Conservation (phyloP, 2,329 filamentous ascomycete species). For the Aspergillus latus region DNA sequence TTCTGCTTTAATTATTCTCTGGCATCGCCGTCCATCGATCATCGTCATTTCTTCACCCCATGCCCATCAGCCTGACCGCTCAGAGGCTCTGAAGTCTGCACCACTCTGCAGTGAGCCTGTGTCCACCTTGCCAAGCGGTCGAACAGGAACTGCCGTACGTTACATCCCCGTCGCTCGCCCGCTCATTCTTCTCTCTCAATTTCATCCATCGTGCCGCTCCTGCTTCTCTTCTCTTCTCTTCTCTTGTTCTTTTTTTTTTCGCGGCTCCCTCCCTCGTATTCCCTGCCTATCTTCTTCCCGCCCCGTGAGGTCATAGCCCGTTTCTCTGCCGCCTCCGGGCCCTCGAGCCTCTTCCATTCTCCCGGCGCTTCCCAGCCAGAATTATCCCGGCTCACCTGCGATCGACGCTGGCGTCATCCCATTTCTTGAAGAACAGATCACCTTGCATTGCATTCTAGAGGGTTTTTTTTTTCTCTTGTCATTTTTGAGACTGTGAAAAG, state of each 20-base stretch:
- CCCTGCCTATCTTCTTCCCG: not conserved
- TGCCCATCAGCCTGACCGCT: slow-evolving; percentile 4
- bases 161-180: not conserved
- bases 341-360: not conserved
- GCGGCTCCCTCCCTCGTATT: not conserved
- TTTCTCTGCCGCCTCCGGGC: not conserved
- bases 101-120: not conserved
- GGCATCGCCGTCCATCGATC: not conserved
- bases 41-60: not conserved
- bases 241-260: not conserved
- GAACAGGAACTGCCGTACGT: not conserved
- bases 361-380: not conserved
- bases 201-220: slow-evolving; percentile 2
- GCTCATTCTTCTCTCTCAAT: not conserved
- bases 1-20: slow-evolving; percentile 16
- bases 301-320: not conserved
- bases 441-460: not conserved
- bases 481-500: not conserved
- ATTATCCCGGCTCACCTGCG: not conserved
- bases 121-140: slow-evolving; percentile 7
- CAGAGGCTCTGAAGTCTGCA: slow-evolving; percentile 10
- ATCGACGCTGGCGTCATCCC: slow-evolving; percentile 14
- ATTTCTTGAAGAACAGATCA: slow-evolving; percentile 2
- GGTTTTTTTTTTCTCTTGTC: not conserved
- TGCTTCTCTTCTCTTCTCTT: slow-evolving; percentile 2